phyloP scores from a whole-genome alignment of 805 yeast species.

The Saccharomycopsis babjevae region DNA sequence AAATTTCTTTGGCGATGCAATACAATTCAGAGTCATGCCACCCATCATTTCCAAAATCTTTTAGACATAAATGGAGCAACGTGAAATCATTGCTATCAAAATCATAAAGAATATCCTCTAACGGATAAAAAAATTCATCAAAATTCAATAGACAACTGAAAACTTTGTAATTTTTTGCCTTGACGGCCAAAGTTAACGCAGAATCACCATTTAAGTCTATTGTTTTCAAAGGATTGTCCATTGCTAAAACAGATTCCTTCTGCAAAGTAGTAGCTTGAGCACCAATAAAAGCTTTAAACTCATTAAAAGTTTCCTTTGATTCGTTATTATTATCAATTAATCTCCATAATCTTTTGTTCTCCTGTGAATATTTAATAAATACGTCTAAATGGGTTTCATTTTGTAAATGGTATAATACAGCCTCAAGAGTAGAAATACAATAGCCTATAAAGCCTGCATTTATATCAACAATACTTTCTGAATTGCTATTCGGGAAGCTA shows the following conservation, averaged over 20 bases:
- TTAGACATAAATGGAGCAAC: constrained; percentile 53
- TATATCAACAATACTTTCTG: constrained; percentile 16
- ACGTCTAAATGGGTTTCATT: constrained; percentile 28
- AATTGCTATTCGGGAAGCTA: constrained; percentile 17
- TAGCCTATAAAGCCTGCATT: constrained; percentile 58
- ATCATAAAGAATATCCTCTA: constrained; percentile 63
- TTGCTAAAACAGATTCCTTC: constrained; percentile 17
- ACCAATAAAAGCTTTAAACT: not conserved
- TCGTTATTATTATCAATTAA: constrained; percentile 31
- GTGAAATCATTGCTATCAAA: constrained; percentile 43
- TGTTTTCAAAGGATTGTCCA: constrained; percentile 28
- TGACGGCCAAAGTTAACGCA: constrained; percentile 51
- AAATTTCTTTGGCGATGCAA: constrained; percentile 37
- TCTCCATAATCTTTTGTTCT: constrained; percentile 46
- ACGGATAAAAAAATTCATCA: constrained; percentile 40
- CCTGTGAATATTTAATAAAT: constrained; percentile 33
- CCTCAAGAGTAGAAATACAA: constrained; percentile 75
- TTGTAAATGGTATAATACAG: constrained; percentile 58
- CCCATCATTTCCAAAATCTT: constrained; percentile 16
- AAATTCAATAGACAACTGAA: constrained; percentile 38
- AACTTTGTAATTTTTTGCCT: constrained; percentile 33
- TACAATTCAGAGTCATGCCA: constrained; percentile 31
- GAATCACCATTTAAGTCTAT: constrained; percentile 60
- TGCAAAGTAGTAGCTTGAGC: not conserved
- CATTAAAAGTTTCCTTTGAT: not conserved